Evolutionary conservation across 768 basidiomycete species (phyloP).

Genomic region (Cytidiella melzeri): DNA sequence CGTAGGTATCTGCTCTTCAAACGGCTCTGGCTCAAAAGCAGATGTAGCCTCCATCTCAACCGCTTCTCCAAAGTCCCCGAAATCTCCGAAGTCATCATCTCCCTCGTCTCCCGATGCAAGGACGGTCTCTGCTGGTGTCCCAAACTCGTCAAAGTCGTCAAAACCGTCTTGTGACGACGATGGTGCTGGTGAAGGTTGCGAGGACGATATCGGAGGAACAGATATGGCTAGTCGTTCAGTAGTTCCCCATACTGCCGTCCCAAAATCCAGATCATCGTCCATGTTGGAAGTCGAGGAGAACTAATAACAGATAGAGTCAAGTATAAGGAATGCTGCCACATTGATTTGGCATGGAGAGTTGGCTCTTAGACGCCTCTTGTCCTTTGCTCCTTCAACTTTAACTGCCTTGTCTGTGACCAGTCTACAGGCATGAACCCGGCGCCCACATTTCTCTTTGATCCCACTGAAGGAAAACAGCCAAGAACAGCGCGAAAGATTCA

Average conservation of each 20-base stretch:
- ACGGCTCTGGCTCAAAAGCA: slow-evolving; percentile 24
- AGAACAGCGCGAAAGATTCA: slow-evolving; percentile 61
- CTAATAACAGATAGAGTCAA: slow-evolving; percentile 1
- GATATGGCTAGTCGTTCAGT: slow-evolving; percentile 28
- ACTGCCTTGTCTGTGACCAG: not conserved
- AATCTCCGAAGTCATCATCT: slow-evolving; percentile 83
- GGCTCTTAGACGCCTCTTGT: no score
- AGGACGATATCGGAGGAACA: slow-evolving; percentile 26
- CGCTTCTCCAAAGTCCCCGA: slow-evolving; percentile 80
- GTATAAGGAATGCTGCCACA: no score
- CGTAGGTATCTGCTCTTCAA: slow-evolving; percentile 30
- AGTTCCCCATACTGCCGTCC: slow-evolving; percentile 67
- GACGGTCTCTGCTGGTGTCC: slow-evolving; percentile 37
- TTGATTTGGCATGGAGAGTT: no score
- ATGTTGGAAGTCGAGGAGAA: slow-evolving; percentile 26
- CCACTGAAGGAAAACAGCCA: slow-evolving; percentile 43
- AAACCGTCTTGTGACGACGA: slow-evolving; percentile 26
- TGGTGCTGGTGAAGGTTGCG: slow-evolving; percentile 19
- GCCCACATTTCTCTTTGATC: slow-evolving; percentile 55
- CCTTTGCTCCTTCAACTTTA: no score
- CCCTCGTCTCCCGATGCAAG: slow-evolving; percentile 33
- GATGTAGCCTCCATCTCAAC: slow-evolving; percentile 30
- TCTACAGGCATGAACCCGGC: not conserved
- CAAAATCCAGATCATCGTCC: slow-evolving; percentile 72
- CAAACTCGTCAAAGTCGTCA: slow-evolving; percentile 56